phyloP scores from a whole-genome alignment of 2,329 filamentous ascomycete species.

The Paecilomyces variotii region DNA sequence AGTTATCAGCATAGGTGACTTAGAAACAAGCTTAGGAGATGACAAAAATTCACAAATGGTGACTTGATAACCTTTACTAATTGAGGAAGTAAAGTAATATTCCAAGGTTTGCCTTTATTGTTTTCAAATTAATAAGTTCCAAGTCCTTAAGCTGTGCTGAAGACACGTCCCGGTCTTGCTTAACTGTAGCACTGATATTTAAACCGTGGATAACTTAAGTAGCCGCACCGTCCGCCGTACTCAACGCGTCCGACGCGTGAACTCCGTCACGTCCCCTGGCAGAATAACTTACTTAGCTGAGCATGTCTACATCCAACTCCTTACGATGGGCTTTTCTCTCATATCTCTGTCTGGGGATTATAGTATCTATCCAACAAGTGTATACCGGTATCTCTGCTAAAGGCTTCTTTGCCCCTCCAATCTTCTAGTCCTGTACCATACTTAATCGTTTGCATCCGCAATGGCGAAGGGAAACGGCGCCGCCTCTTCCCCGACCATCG shows the following conservation, averaged over 20 bases:
- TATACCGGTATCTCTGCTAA: not conserved
- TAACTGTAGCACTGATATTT: too few relatives aligned
- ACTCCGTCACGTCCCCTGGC: conserved; percentile 17
- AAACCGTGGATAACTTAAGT: too few relatives aligned
- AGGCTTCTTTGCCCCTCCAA: not conserved
- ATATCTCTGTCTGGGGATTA: not conserved
- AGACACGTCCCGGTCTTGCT: too few relatives aligned
- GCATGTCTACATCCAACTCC: conserved; percentile 17
- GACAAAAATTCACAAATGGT: too few relatives aligned
- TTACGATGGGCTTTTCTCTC: not conserved
- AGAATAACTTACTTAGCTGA: conserved; percentile 8
- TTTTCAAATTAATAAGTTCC: too few relatives aligned
- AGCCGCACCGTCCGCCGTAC: conserved; percentile 5
- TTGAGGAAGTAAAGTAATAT: too few relatives aligned
- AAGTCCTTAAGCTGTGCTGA: too few relatives aligned
- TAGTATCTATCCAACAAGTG: not conserved
- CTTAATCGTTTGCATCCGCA: conserved; percentile 4
- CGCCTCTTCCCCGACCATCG: conserved; percentile 24
- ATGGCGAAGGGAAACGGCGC: conserved; percentile 32
- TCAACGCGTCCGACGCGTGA: conserved; percentile 33
- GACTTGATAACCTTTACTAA: too few relatives aligned
- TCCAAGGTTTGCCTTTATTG: too few relatives aligned
- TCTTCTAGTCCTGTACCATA: not conserved
- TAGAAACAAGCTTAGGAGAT: too few relatives aligned
- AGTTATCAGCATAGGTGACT: too few relatives aligned